A percentile compares a stretch with the other conserved stretches of the same genome.
These are phyloP conservation scores for Heracleum sosnowskyi DNA, from an alignment of 129 eudicot species.

Conservation along the genomic window DNA sequence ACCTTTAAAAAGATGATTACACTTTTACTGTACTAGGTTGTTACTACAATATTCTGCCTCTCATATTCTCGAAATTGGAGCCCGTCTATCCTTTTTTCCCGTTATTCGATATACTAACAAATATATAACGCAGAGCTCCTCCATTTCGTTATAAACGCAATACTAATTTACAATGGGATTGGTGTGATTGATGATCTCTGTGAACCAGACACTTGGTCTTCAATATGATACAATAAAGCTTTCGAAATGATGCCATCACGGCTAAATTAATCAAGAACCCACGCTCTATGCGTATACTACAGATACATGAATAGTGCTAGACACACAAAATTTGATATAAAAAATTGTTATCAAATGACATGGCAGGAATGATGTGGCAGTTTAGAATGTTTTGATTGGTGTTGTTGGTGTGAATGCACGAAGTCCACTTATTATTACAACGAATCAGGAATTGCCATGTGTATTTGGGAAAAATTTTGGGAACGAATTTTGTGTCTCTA, in stretches of 20 bases:
- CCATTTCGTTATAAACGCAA: not conserved
- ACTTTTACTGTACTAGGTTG: conserved; percentile 4
- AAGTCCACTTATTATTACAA: no score
- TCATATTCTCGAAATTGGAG: not conserved
- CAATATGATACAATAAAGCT: not conserved
- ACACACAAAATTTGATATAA: no score
- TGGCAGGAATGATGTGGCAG: no score
- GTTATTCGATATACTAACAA: not conserved
- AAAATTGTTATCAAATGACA: no score
- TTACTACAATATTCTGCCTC: not conserved
- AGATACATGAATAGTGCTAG: no score
- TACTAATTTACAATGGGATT: not conserved
- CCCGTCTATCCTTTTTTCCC: not conserved
- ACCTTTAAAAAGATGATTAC: not conserved
- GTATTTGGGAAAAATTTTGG: no score
- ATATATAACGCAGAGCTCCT: not conserved
- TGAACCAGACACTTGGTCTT: not conserved
- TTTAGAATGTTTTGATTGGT: no score
- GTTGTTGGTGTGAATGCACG: no score
- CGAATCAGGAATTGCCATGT: no score
- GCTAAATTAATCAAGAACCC: no score
- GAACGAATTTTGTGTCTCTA: no score
- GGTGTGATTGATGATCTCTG: not conserved
- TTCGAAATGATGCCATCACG: not conserved
- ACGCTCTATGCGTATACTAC: no score